These are phyloP conservation scores for Tolypocladium inflatum DNA, from an alignment of 2,329 filamentous ascomycete species.

Conservation along the genomic window DNA sequence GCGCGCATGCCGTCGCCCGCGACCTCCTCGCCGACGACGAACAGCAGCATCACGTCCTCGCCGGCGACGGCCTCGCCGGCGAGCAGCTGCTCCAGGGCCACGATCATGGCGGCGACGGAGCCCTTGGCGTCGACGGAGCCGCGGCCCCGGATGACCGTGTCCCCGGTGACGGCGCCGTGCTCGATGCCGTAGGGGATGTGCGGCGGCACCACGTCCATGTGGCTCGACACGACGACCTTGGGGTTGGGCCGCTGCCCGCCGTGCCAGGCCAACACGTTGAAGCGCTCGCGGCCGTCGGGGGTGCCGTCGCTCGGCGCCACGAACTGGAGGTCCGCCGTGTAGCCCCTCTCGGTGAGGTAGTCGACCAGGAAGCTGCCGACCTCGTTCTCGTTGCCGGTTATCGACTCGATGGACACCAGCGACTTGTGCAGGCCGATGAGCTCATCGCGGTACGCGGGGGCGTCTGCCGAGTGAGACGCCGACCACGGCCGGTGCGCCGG, in stretches of 20 bases:
- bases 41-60: conserved; percentile 50
- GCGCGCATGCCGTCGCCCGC: conserved; percentile 69
- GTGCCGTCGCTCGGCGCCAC: conserved; percentile 23
- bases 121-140: conserved; percentile 67
- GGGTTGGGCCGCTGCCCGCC: conserved; percentile 37
- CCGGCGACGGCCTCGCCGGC: conserved; percentile 25
- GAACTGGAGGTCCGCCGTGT: conserved; percentile 31
- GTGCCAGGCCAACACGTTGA: conserved; percentile 68
- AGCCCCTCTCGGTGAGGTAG: conserved; percentile 47
- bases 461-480: conserved; percentile 6
- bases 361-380: conserved; percentile 60
- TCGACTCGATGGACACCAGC: conserved; percentile 65
- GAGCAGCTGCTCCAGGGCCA: conserved; percentile 51
- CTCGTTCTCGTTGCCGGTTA: conserved; percentile 57
- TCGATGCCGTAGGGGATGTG: conserved; percentile 58
- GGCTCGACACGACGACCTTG: conserved; percentile 61
- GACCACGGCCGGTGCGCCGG: not conserved
- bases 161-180: conserved; percentile 29
- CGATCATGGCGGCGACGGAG: conserved; percentile 63
- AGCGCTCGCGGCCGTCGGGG: conserved; percentile 26
- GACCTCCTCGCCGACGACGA: conserved; percentile 75
- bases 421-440: conserved; percentile 66
- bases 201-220: conserved; percentile 74
- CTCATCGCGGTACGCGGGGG: conserved; percentile 29
- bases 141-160: conserved; percentile 56